Evolutionary conservation across 2,329 filamentous ascomycete species (phyloP), one percentile per base, ranked within the genome.

Genomic region (Stachybotrys elegans): DNA sequence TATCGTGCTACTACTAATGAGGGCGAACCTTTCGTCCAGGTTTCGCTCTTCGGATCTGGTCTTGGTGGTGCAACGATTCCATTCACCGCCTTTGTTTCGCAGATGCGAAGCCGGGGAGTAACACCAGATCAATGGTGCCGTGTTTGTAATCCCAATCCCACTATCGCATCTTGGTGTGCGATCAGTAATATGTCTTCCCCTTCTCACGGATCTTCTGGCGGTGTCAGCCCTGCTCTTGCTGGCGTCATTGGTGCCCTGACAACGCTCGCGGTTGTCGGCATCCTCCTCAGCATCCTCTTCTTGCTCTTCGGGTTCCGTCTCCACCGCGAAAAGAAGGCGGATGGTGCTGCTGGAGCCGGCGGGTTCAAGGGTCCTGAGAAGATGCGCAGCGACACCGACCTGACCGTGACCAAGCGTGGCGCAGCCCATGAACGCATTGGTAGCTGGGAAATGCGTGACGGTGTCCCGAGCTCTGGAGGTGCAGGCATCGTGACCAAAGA

Each of bases 1-100:
- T 82, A 79, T 62, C 71, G 74, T 23, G 71, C 73, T 34, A 69
- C 70, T 43, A 69, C 72, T 6, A 62, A 68, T 16, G 46, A 54
- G 1, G 55, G 58, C 5, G 58, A 62, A 0, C 48, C 55, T 0
- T 63, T 75, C n/a, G 48, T 47, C 3, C 56, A 59, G 25, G 67
- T 69, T 36, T 51, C 67, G 4, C 59, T 76, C 4, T 76, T 75
- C 42, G 61, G 61, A 7, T 59, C 61, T 31, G 59, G 60, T 4
- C 54, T 58, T 23, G 54, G 52, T 19, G 58, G 64, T 16, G 49
- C 53, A 4, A 55, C 48, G 21, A 63, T 76, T 40, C 53, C 58
- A 0, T 75, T 65, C 48, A 47, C 47, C 1, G 58, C 61, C 5
- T 78, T 78, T 46, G 46, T 58, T 3, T 44, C 43, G 2, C 51